Evolutionary conservation across 2,329 filamentous ascomycete species (phyloP).

Genomic region (Aspergillus flavus): DNA sequence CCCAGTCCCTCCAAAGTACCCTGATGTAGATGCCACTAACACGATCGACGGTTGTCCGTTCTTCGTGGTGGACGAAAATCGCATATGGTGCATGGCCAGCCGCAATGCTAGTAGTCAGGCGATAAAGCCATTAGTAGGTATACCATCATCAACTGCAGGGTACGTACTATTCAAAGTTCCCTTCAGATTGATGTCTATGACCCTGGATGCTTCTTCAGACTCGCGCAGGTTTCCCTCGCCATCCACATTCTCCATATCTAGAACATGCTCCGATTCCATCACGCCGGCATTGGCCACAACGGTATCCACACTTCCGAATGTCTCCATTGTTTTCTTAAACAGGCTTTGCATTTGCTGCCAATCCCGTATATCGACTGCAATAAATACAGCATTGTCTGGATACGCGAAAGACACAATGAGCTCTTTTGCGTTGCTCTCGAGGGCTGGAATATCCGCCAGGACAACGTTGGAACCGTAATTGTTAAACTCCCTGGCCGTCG

Average conservation of each 20-base stretch:
- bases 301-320: background rate
- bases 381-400: background rate
- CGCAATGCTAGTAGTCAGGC: background rate
- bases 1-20: background rate
- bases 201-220: background rate
- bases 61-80: background rate
- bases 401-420: background rate
- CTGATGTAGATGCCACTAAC: background rate
- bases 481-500: background rate
- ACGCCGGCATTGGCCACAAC: background rate
- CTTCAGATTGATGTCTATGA: background rate
- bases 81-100: background rate
- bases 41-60: background rate
- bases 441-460: background rate
- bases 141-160: background rate
- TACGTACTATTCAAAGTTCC: background rate
- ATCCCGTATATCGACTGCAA: background rate
- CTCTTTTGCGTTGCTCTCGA: background rate
- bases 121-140: fast-evolving
- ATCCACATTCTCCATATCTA: background rate
- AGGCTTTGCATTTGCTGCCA: background rate
- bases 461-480: background rate
- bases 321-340: background rate
- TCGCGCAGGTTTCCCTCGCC: background rate
- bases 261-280: background rate